Conservation (phyloP, 176 grass and related monocot genomes). For the Puccinellia tenuiflora region DNA sequence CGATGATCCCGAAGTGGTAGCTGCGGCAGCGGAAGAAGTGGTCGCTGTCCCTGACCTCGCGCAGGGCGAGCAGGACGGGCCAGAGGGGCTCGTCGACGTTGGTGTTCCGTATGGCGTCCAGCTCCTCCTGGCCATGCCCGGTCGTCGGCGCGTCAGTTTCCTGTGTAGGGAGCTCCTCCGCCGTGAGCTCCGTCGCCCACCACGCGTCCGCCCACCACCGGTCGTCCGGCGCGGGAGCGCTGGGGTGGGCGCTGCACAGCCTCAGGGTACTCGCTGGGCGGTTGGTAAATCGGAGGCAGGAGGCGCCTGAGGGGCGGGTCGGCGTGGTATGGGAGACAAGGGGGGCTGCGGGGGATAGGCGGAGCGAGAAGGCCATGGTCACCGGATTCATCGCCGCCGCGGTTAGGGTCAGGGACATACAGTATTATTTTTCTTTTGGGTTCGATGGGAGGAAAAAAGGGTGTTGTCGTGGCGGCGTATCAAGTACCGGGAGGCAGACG, state of each 20-base stretch:
- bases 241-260: not conserved
- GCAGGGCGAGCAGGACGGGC: not conserved
- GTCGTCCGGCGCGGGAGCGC: not conserved
- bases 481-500: no score
- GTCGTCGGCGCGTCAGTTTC: slow-evolving; percentile 9
- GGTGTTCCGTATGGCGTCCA: slow-evolving; percentile 4
- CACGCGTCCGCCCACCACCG: not conserved
- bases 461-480: no score
- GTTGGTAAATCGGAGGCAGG: not conserved
- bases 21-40: not conserved
- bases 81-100: slow-evolving; percentile 6
- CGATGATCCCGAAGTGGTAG: not conserved
- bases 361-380: not conserved
- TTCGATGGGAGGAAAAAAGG: no score
- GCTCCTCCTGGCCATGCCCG: slow-evolving; percentile 14
- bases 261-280: not conserved
- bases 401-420: no score
- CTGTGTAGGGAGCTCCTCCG: slow-evolving; percentile 1
- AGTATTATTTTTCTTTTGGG: no score
- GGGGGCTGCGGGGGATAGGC: no score
- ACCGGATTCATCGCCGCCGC: not conserved
- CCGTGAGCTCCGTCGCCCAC: slow-evolving; percentile 2
- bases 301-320: not conserved
- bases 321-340: not conserved
- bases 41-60: not conserved